Base-by-base conservation (phyloP, 345 rosid species). In the Chamaenerion angustifolium region DNA sequence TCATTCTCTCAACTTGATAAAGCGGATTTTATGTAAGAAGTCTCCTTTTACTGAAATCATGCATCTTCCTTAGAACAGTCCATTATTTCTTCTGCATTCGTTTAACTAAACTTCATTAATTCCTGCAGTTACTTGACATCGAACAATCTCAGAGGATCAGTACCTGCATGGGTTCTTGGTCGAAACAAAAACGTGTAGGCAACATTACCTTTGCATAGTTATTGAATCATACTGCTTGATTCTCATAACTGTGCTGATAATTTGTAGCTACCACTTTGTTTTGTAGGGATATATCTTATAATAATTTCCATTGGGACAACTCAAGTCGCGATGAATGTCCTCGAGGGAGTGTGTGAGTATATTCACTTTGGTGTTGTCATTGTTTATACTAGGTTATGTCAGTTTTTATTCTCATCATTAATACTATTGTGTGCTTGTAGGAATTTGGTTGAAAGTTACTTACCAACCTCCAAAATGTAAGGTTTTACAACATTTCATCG, bases 361-460 rank as follows among this genome's bases (percentile, higher is more conserved):
- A 31, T 14, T 13, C 14, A 16, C 42, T 43, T 42, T 43, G 43
- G 5, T n/a, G n/a, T 55, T 51, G 17, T 41, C 48, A 31, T 35
- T 31, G 8, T 31, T 31, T 31, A 31, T 57, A 18, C 15, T 18
- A 35, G 42, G 23, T 12, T 16, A 27, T 12, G 6, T 19, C 45
- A 17, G 2, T 53, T 45, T 45, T 54, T 10, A 31, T 1, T 25
- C 23, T 3, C 41, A 55, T 49, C 49, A 56, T 27, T n/a, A 1
- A 43, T 7, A 1, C 17, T 40, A 57, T 45, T 23, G 25, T 54
- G 40, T 41, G 13, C 21, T 59, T 56, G 12, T 71, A 89, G 97
- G 74, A 89, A 89, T 61, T 46, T 77, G 58, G 93, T 78, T 50
- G 97, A 89, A 73, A 77, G 95, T 71, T 85, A 70, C 69, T 70